Evolutionary conservation across 371 early-diverging fungal species (phyloP).

Genomic region (Mortierella sp.): DNA sequence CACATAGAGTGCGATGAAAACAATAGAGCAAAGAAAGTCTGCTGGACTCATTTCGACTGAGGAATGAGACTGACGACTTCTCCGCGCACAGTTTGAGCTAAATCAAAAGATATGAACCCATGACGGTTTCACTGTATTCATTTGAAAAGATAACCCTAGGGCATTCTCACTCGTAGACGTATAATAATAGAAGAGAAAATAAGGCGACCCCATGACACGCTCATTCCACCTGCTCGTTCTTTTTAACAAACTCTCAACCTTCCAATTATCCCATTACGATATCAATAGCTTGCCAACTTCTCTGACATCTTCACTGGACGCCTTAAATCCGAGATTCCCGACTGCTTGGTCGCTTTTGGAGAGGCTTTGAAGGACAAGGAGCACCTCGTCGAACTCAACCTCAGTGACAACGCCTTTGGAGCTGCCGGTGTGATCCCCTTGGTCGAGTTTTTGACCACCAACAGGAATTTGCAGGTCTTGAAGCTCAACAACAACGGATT

Average conservation of each 20-base stretch:
- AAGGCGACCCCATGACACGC: too few species aligned
- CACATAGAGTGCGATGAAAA: too few species aligned
- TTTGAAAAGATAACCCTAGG: too few species aligned
- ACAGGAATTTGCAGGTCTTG: conserved; percentile 82
- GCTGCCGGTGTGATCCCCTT: conserved; percentile 94
- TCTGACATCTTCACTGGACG: conserved; percentile 97
- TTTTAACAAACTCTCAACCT: neutral
- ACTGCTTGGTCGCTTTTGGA: conserved; percentile 85
- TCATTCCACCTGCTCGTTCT: neutral
- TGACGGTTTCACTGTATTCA: too few species aligned
- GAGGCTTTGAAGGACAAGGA: conserved; percentile 87
- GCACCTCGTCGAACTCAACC: conserved; percentile 83
- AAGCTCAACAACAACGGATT: conserved; percentile 97
- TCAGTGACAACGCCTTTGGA: conserved; percentile 99
- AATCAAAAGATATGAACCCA: too few species aligned
- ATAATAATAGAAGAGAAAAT: too few species aligned
- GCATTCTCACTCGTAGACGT: too few species aligned
- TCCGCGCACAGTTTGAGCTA: too few species aligned
- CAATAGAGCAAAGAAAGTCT: too few species aligned
- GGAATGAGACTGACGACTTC: neutral
- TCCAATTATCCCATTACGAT: neutral
- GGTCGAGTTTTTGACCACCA: conserved; percentile 86
- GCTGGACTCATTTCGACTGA: too few species aligned
- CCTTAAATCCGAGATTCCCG: conserved; percentile 90
- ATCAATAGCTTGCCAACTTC: conserved; percentile 69